A percentile compares a stretch with the other conserved stretches of the same genome.
Conservation (phyloP, 768 basidiomycete genomes). For the Naganishia antarctica region DNA sequence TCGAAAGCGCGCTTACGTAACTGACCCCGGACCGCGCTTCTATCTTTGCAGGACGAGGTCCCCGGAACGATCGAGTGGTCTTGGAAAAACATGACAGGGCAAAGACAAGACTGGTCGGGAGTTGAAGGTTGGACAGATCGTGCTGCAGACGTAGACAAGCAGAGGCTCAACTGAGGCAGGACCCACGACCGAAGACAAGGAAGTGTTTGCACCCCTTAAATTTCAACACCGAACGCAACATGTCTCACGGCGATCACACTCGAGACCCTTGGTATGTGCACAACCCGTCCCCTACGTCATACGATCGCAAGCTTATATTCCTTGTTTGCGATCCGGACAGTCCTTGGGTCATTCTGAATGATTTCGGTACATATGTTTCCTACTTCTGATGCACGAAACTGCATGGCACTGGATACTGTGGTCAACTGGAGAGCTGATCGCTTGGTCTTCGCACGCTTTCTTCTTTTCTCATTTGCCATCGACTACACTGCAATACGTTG, state of each 20-base stretch:
- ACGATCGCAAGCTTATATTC: background rate
- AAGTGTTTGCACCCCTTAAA: background rate
- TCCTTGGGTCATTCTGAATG: conserved; percentile 97
- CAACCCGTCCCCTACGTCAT: background rate
- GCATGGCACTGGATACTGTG: conserved; percentile 92
- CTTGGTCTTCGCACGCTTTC: background rate
- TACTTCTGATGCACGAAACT: conserved; percentile 61
- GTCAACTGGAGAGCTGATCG: background rate
- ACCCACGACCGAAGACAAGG: background rate
- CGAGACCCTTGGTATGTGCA: conserved; percentile 76
- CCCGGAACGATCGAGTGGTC: conserved; percentile 13
- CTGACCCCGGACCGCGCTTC: background rate
- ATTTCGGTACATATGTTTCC: conserved; percentile 47
- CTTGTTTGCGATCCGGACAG: conserved; percentile 51
- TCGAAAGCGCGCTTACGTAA: conserved; percentile 22
- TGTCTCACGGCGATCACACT: conserved; percentile 89
- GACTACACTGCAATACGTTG: background rate
- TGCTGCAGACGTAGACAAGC: too few relatives aligned
- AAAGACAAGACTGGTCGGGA: conserved; percentile 1
- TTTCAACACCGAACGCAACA: conserved; percentile 43
- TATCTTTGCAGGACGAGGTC: background rate
- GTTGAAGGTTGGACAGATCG: too few relatives aligned
- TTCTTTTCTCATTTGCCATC: background rate
- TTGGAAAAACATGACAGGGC: conserved; percentile 19
- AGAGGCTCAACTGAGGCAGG: background rate